Evolutionary conservation across 2,329 filamentous ascomycete species (phyloP).

Genomic region (Colletotrichum sp.): DNA sequence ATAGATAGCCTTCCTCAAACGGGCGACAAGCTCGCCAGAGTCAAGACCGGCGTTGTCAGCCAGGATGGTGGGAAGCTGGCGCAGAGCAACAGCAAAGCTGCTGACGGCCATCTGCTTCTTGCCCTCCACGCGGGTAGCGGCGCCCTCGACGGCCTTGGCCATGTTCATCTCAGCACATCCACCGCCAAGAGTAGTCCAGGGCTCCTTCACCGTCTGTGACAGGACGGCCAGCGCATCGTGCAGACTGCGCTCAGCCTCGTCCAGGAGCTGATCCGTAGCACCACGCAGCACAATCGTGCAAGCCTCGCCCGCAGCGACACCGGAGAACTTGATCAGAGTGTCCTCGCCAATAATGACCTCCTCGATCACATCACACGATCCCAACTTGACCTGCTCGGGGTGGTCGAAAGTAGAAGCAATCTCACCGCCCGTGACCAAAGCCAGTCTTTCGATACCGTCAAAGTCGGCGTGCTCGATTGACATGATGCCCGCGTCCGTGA

Average conservation of each 20-base stretch:
- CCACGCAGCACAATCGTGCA: constrained; percentile 97
- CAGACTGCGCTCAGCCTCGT: constrained; percentile 94
- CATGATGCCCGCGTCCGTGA: constrained; percentile 96
- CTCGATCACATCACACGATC: constrained; percentile 93
- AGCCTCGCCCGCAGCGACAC: constrained; percentile 89
- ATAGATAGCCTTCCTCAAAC: constrained; percentile 92
- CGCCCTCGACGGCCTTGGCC: constrained; percentile 95
- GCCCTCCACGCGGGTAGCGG: constrained; percentile 91
- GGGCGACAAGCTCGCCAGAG: constrained; percentile 90
- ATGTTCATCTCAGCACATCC: constrained; percentile 99
- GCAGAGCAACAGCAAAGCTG: constrained; percentile 85
- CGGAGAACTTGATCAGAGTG: constrained; percentile 96
- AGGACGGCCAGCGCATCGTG: constrained; percentile 96
- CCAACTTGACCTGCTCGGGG: constrained; percentile 95
- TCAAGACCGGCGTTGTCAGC: constrained; percentile 98
- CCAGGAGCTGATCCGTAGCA: constrained; percentile 94
- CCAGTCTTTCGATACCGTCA: constrained; percentile 93
- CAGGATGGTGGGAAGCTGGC: constrained; percentile 94
- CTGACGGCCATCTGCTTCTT: constrained; percentile 96
- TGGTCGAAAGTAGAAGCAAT: constrained; percentile 98
- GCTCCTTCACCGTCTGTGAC: constrained; percentile 95
- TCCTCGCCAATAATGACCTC: constrained; percentile 99
- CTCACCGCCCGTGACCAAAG: constrained; percentile 94
- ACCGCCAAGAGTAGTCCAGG: constrained; percentile 90
- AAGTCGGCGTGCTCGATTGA: constrained; percentile 99